Evolutionary conservation across 2,329 filamentous ascomycete species (phyloP).

Genomic region (Penicillium paneum): DNA sequence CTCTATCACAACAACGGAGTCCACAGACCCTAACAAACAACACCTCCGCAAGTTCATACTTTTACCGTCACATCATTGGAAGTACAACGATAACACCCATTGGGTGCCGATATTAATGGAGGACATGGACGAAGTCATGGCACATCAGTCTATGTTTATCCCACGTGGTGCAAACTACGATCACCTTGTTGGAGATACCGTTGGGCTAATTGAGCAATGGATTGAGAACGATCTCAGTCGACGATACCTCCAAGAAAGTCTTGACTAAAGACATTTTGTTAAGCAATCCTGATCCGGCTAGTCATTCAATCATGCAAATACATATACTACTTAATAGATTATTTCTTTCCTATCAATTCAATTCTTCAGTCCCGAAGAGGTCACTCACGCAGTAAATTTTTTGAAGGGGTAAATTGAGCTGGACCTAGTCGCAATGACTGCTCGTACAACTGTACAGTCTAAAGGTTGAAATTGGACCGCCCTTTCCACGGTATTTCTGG

Average conservation of each 20-base stretch:
- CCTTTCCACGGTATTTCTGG: too few species aligned
- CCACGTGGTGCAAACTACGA: conserved; percentile 67
- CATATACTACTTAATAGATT: background rate
- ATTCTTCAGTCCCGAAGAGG: background rate
- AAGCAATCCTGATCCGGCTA: background rate
- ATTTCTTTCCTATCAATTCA: background rate
- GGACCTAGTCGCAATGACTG: too few species aligned
- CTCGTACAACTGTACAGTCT: too few species aligned
- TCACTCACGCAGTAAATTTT: background rate
- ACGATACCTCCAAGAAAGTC: conserved; percentile 15
- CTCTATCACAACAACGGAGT: conserved; percentile 10
- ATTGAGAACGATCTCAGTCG: conserved; percentile 40
- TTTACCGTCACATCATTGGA: conserved; percentile 58
- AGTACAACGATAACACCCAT: conserved; percentile 60
- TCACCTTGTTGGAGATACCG: conserved; percentile 70
- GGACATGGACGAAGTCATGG: conserved; percentile 77
- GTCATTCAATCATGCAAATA: background rate
- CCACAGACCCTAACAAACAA: conserved; percentile 22
- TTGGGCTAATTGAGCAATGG: conserved; percentile 65
- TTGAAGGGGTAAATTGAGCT: too few species aligned
- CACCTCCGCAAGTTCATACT: conserved; percentile 77
- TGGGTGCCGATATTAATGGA: conserved; percentile 82
- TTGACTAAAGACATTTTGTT: conserved; percentile 7
- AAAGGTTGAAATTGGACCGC: too few species aligned
- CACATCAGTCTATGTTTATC: conserved; percentile 80